A percentile compares a stretch with the other conserved stretches of the same genome.
Evolutionary conservation across 768 basidiomycete genomes (phyloP).

Genomic region (Termitomyces sp.): DNA sequence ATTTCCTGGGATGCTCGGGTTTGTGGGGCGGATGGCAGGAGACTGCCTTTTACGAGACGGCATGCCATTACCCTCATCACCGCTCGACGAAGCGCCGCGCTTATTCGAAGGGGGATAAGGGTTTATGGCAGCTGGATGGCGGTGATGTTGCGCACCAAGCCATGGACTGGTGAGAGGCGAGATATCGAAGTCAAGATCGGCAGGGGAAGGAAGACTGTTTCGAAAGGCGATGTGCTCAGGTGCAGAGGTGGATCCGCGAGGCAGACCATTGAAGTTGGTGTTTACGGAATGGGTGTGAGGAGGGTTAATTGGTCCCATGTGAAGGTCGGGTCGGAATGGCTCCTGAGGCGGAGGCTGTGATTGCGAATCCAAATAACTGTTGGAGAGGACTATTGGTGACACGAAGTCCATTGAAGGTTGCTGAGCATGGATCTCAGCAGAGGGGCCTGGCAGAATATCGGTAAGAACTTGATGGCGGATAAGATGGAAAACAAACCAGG

Average conservation of each 20-base stretch:
- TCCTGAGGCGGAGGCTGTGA: constrained; percentile 19
- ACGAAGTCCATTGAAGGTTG: constrained; percentile 55
- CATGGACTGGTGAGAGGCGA: constrained; percentile 82
- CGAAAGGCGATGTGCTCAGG: constrained; percentile 75
- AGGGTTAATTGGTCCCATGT: constrained; percentile 20
- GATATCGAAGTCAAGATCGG: constrained; percentile 69
- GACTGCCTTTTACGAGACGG: constrained; percentile 54
- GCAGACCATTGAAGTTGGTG: constrained; percentile 15
- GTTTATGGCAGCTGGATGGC: constrained; percentile 24
- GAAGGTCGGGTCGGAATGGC: constrained; percentile 19
- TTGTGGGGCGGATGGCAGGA: constrained; percentile 44
- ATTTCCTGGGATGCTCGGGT: constrained; percentile 18
- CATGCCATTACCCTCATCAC: constrained; percentile 44
- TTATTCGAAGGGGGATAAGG: constrained; percentile 36
- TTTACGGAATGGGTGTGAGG: constrained; percentile 20
- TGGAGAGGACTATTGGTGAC: constrained; percentile 59
- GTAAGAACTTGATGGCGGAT: not conserved
- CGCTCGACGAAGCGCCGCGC: constrained; percentile 56
- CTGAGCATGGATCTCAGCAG: constrained; percentile 64
- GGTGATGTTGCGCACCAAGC: constrained; percentile 60
- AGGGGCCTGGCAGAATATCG: constrained; percentile 44
- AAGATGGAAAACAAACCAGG: constrained; percentile 46
- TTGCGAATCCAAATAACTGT: constrained; percentile 25
- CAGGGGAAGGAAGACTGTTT: constrained; percentile 41
- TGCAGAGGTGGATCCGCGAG: constrained; percentile 53